Conservation (phyloP, 2,329 filamentous ascomycete species). For the Diaporthe citri region DNA sequence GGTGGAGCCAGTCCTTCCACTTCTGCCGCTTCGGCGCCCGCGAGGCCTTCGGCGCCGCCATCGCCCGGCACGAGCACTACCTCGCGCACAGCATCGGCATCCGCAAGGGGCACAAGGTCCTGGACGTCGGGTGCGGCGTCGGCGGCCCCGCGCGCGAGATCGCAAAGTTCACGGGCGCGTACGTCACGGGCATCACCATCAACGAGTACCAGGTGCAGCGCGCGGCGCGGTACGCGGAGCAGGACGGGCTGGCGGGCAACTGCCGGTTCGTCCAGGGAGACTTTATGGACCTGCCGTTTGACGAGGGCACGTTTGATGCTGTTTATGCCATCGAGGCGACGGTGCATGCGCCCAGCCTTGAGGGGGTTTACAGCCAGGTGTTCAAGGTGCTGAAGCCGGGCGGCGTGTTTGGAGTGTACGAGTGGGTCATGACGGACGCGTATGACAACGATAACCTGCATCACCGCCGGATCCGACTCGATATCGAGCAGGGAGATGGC, state of each 20-base stretch:
- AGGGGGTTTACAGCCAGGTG: slow-evolving; percentile 80
- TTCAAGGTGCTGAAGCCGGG: slow-evolving; percentile 82
- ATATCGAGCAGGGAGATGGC: slow-evolving; percentile 82
- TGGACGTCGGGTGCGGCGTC: slow-evolving; percentile 84
- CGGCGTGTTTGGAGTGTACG: slow-evolving; percentile 82
- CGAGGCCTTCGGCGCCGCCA: slow-evolving; percentile 78
- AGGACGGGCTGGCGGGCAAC: slow-evolving; percentile 74
- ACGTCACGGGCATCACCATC: slow-evolving; percentile 81
- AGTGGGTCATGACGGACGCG: slow-evolving; percentile 83
- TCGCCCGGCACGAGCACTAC: slow-evolving; percentile 84
- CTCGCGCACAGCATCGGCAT: slow-evolving; percentile 78
- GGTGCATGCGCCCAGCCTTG: slow-evolving; percentile 78
- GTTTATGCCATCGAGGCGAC: slow-evolving; percentile 85
- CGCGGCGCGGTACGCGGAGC: slow-evolving; percentile 74
- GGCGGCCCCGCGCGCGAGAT: slow-evolving; percentile 82
- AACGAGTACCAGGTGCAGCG: slow-evolving; percentile 86
- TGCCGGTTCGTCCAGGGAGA: slow-evolving; percentile 79
- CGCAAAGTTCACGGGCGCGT: slow-evolving; percentile 77
- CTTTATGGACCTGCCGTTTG: slow-evolving; percentile 85
- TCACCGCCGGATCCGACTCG: slow-evolving; percentile 78
- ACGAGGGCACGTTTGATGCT: slow-evolving; percentile 79
- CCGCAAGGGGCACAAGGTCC: slow-evolving; percentile 73
- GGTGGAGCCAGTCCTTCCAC: slow-evolving; percentile 82
- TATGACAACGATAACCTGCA: slow-evolving; percentile 77
- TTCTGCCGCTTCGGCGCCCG: slow-evolving; percentile 81